Conservation (phyloP, 257 asterid species). For the Linderniella brevidens region DNA sequence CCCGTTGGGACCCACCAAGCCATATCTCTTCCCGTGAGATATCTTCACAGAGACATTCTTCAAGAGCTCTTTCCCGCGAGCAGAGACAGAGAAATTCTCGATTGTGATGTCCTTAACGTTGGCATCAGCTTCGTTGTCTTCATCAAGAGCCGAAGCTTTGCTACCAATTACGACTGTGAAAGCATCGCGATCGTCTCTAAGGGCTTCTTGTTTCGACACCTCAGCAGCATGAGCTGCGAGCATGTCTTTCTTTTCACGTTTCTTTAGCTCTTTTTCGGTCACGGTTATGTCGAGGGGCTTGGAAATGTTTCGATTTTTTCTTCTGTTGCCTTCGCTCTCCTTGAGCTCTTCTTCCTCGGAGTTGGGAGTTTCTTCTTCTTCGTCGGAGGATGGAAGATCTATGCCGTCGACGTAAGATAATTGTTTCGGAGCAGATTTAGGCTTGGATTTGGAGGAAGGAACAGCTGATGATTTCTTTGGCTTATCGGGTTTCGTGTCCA, state of each 20-base stretch:
- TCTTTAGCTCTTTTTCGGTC: conserved; percentile 34
- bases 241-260: conserved; percentile 47
- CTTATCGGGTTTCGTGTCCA: conserved; percentile 49
- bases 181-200: conserved; percentile 57
- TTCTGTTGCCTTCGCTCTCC: conserved; percentile 12
- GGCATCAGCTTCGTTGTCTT: conserved; percentile 55
- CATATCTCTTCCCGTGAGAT: conserved; percentile 63
- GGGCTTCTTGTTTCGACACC: conserved; percentile 45
- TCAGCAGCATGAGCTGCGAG: conserved; percentile 34
- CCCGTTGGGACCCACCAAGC: conserved; percentile 63
- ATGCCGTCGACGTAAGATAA: conserved; percentile 33
- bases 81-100: conserved; percentile 52
- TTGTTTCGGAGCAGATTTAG: conserved; percentile 28
- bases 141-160: conserved; percentile 47
- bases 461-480: conserved; percentile 35
- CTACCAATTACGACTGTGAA: conserved; percentile 61
- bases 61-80: conserved; percentile 53
- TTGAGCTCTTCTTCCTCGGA: conserved; percentile 20
- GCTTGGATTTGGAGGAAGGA: conserved; percentile 26
- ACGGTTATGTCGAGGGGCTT: conserved; percentile 25
- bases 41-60: conserved; percentile 43
- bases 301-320: conserved; percentile 17
- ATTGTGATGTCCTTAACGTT: conserved; percentile 54
- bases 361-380: conserved; percentile 31
- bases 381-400: conserved; percentile 59